Conservation (phyloP, 352 stramenopile species). For the Pythium chondricola region DNA sequence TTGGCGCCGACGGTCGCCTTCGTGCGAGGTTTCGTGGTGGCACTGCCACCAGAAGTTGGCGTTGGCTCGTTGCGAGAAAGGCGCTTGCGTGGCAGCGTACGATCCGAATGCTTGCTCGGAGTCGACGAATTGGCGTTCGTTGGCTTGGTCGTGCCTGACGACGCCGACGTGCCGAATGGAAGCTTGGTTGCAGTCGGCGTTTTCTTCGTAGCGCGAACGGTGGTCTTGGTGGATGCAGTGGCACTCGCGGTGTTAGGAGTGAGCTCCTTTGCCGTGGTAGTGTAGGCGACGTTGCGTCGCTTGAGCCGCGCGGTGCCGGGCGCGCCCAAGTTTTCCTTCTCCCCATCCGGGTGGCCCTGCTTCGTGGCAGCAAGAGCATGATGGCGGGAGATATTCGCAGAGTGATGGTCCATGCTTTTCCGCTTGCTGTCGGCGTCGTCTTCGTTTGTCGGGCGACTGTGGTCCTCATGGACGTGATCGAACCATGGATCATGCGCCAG, state of each 20-base stretch:
- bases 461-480: constrained; percentile 38
- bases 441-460: constrained; percentile 54
- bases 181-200: constrained; percentile 7
- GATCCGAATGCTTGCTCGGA: background rate
- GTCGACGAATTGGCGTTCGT: background rate
- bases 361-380: background rate
- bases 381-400: no score
- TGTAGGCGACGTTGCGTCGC: constrained; percentile 14
- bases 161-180: constrained; percentile 10
- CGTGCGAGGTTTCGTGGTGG: background rate
- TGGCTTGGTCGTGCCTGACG: background rate
- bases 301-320: background rate
- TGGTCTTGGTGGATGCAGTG: background rate
- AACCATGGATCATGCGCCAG: constrained; percentile 59
- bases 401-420: background rate
- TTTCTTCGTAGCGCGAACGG: background rate
- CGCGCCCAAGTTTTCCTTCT: constrained; percentile 18
- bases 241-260: no score
- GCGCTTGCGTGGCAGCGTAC: no score
- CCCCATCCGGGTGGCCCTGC: constrained; percentile 3
- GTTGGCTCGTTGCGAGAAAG: no score
- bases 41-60: background rate
- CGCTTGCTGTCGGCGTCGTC: constrained; percentile 17
- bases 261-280: no score
- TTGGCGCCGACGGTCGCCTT: background rate